Evolutionary conservation across 441 rosid genomes (phyloP).

Genomic region (Populus hybrid): DNA sequence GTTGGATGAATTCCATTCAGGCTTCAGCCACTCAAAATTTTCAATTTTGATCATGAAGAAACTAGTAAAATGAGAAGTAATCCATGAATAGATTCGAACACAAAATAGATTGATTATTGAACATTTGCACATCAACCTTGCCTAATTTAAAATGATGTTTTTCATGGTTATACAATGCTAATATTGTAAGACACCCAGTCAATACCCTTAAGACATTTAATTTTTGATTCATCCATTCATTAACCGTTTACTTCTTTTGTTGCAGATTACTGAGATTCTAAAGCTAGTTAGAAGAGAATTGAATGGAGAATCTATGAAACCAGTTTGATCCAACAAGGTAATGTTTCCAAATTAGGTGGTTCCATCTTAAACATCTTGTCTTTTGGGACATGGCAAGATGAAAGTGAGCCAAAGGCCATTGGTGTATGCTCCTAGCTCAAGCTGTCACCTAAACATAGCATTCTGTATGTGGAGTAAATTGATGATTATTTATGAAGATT

Average conservation of each 20-base stretch:
- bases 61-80: neutral
- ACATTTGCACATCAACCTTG: neutral
- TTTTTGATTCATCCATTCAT: neutral
- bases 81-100: neutral
- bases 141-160: neutral
- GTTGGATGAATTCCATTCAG: neutral
- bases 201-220: neutral
- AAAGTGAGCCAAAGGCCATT: too few species aligned
- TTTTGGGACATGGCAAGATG: too few species aligned
- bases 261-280: constrained; percentile 81
- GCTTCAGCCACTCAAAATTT: neutral
- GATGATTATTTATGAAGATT: too few species aligned
- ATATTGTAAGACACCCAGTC: neutral
- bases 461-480: too few species aligned
- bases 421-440: too few species aligned
- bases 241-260: neutral
- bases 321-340: neutral
- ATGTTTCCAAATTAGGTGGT: neutral
- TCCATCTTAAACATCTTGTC: neutral
- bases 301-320: constrained; percentile 50
- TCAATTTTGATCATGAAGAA: neutral
- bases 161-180: neutral
- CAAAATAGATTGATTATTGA: neutral
- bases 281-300: constrained; percentile 80
- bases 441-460: too few species aligned